Evolutionary conservation across 2,329 filamentous ascomycete species (phyloP).

Genomic region (Xylaria sp.): DNA sequence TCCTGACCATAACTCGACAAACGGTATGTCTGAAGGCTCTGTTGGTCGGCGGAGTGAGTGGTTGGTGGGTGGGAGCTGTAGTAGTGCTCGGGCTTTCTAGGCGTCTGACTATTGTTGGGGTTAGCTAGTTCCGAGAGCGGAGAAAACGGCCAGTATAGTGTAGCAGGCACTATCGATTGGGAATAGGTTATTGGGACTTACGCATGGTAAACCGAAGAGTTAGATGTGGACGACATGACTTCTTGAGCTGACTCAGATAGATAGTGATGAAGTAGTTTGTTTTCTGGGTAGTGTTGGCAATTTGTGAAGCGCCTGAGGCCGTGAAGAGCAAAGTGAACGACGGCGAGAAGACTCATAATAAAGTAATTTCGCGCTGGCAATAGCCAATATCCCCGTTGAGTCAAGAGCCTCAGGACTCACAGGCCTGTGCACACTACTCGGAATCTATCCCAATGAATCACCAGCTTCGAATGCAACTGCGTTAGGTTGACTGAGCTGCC

Average conservation of each 20-base stretch:
- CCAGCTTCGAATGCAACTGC: background rate
- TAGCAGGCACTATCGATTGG: background rate
- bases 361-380: background rate
- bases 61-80: conserved; percentile 30
- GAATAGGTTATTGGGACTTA: conserved; percentile 1
- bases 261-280: background rate
- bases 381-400: background rate
- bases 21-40: conserved; percentile 22
- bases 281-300: background rate
- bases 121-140: background rate
- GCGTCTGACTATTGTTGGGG: conserved; percentile 11
- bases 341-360: background rate
- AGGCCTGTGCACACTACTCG: background rate
- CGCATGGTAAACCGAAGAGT: conserved; percentile 18
- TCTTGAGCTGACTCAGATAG: background rate
- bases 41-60: conserved; percentile 15
- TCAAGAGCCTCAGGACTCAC: background rate
- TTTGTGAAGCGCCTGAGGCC: background rate
- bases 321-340: background rate
- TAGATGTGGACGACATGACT: conserved; percentile 28
- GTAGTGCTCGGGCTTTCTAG: conserved; percentile 23
- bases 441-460: background rate
- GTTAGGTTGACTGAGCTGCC: background rate
- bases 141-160: background rate
- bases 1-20: conserved; percentile 28